These are phyloP conservation scores for Mimosa pudica DNA, from an alignment of 306 rosid genomes.

Conservation along the genomic window DNA sequence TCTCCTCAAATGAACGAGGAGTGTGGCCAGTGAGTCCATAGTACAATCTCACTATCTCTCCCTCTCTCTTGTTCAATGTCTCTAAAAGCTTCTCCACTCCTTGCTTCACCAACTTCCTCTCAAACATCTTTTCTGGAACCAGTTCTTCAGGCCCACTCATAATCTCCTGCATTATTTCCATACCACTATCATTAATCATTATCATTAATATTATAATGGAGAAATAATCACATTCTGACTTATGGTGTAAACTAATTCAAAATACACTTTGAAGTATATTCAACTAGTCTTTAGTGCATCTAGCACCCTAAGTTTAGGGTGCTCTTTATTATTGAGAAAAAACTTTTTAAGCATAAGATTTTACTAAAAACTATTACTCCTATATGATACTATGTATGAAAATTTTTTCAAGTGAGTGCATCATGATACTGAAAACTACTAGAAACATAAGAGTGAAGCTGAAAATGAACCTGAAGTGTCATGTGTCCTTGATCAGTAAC, in stretches of 20 bases:
- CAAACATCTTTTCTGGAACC: constrained; percentile 64
- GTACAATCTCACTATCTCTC: constrained; percentile 51
- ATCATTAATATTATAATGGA: constrained; percentile 1
- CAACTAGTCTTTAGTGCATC: too few relatives aligned
- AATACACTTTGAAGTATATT: too few relatives aligned
- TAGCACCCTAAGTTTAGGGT: too few relatives aligned
- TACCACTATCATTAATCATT: constrained; percentile 15
- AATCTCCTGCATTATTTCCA: constrained; percentile 58
- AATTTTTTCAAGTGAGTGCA: too few relatives aligned
- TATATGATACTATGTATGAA: too few relatives aligned
- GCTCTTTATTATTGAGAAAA: too few relatives aligned
- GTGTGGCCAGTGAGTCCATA: constrained; percentile 66
- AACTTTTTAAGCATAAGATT: too few relatives aligned
- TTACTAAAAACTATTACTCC: too few relatives aligned
- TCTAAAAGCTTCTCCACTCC: constrained; percentile 59
- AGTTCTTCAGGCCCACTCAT: constrained; percentile 63
- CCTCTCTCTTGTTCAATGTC: constrained; percentile 63
- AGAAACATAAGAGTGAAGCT: not conserved
- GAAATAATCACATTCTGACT: not conserved
- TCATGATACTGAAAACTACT: too few relatives aligned
- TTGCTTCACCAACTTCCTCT: constrained; percentile 48
- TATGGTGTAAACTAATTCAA: not conserved
- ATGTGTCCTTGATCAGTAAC: constrained; percentile 48
- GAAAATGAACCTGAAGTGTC: constrained; percentile 58
- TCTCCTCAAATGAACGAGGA: constrained; percentile 65